Conservation (phyloP, 2,329 filamentous ascomycete species). For the Elsinoe fawcettii region DNA sequence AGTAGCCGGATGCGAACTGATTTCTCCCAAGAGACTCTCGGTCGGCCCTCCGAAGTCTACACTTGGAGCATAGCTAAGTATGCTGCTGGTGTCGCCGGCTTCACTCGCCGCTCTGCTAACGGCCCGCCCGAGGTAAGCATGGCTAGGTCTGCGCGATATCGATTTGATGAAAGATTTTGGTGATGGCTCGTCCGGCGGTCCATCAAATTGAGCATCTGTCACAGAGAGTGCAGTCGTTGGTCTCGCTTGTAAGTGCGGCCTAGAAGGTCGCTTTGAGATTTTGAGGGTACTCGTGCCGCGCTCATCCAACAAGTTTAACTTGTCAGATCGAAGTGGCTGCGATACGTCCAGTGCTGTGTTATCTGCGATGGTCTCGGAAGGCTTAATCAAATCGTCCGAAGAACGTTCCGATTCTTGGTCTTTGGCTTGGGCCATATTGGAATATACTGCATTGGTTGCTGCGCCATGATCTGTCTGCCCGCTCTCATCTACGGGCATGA, state of each 20-base stretch:
- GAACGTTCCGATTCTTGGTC: neutral
- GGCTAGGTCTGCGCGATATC: conserved; percentile 34
- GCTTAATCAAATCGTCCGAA: neutral
- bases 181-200: conserved; percentile 51
- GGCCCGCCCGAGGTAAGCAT: conserved; percentile 34
- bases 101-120: conserved; percentile 46
- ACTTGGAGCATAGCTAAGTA: conserved; percentile 59
- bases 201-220: conserved; percentile 69
- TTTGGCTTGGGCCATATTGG: neutral
- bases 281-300: conserved; percentile 26
- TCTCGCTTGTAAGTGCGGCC: conserved; percentile 47
- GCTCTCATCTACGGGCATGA: neutral
- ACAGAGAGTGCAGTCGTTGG: conserved; percentile 81
- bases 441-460: neutral
- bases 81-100: conserved; percentile 56
- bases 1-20: conserved; percentile 55
- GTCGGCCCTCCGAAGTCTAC: conserved; percentile 60
- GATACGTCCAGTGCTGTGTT: neutral
- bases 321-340: conserved; percentile 9
- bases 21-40: conserved; percentile 72
- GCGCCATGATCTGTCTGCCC: neutral
- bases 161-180: conserved; percentile 24
- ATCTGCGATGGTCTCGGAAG: neutral
- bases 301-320: conserved; percentile 26
- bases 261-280: conserved; percentile 28